Conservation (phyloP, 2,329 filamentous ascomycete species). For the Cryphonectria nitschkei region DNA sequence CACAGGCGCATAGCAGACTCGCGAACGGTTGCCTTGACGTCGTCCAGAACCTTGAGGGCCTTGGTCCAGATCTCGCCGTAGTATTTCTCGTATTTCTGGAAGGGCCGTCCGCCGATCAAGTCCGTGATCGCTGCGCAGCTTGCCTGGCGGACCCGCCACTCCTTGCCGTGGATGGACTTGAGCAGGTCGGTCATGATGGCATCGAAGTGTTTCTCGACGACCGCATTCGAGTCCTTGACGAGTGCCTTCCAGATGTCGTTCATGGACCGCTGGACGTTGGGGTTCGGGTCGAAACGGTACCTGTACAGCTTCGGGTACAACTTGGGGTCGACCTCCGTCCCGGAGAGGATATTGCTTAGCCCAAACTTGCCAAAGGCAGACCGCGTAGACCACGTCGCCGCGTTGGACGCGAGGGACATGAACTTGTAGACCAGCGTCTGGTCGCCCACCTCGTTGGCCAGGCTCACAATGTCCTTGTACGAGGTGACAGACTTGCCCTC, state of each 20-base stretch:
- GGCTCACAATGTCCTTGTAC: constrained; percentile 94
- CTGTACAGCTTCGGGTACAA: constrained; percentile 93
- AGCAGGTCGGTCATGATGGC: constrained; percentile 87
- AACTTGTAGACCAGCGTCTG: constrained; percentile 97
- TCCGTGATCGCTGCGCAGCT: constrained; percentile 90
- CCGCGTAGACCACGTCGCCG: constrained; percentile 95
- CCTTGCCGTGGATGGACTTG: constrained; percentile 81
- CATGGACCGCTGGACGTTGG: constrained; percentile 93
- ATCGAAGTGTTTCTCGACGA: constrained; percentile 82
- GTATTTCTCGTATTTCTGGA: constrained; percentile 79
- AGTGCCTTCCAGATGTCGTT: constrained; percentile 96
- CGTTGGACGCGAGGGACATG: constrained; percentile 95
- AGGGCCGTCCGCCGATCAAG: constrained; percentile 78
- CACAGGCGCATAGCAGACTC: constrained; percentile 80
- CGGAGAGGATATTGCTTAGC: constrained; percentile 86
- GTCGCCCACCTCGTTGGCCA: constrained; percentile 96
- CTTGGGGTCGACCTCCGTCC: constrained; percentile 86
- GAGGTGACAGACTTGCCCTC: constrained; percentile 89
- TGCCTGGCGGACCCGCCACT: constrained; percentile 92
- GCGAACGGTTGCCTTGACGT: constrained; percentile 91
- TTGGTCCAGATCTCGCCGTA: constrained; percentile 84
- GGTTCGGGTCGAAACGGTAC: constrained; percentile 93
- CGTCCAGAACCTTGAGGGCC: constrained; percentile 89
- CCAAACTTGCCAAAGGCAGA: constrained; percentile 95
- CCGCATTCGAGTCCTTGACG: constrained; percentile 82